Percentiles rank a stretch among this genome's conserved stretches.
phyloP scores from a whole-genome alignment of 2,329 filamentous ascomycete genomes.

The Colletotrichum sp. region DNA sequence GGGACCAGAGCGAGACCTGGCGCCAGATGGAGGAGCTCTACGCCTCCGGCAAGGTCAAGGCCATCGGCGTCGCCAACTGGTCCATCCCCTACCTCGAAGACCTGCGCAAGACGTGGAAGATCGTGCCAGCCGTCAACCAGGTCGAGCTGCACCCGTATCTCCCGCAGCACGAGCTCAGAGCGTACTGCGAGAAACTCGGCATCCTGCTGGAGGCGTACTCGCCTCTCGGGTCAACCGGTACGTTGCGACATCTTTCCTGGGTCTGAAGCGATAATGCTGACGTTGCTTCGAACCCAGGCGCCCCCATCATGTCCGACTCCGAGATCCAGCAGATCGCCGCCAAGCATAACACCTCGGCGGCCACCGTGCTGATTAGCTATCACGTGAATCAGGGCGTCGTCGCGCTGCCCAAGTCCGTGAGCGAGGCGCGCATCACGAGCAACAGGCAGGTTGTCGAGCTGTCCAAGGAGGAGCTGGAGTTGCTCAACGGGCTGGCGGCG shows the following conservation, averaged over 20 bases:
- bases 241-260: rapidly evolving
- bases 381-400: not conserved
- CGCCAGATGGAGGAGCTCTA: not conserved
- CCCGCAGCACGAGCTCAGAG: not conserved
- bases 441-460: not conserved
- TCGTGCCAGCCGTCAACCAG: not conserved
- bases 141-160: not conserved
- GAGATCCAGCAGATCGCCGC: not conserved
- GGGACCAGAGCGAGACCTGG: not conserved
- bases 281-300: rapidly evolving
- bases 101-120: not conserved
- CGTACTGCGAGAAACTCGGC: not conserved
- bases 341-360: not conserved
- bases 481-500: not conserved
- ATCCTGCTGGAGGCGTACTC: not conserved
- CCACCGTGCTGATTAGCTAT: not conserved
- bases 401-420: not conserved
- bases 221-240: not conserved
- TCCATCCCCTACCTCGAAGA: not conserved
- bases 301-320: not conserved
- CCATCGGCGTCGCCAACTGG: not conserved
- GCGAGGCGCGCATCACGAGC: not conserved
- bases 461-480: not conserved
- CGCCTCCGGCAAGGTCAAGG: not conserved
- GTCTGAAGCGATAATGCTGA: rapidly evolving